Evolutionary conservation across 805 yeast genomes (phyloP).

Genomic region (Candida insectorum): DNA sequence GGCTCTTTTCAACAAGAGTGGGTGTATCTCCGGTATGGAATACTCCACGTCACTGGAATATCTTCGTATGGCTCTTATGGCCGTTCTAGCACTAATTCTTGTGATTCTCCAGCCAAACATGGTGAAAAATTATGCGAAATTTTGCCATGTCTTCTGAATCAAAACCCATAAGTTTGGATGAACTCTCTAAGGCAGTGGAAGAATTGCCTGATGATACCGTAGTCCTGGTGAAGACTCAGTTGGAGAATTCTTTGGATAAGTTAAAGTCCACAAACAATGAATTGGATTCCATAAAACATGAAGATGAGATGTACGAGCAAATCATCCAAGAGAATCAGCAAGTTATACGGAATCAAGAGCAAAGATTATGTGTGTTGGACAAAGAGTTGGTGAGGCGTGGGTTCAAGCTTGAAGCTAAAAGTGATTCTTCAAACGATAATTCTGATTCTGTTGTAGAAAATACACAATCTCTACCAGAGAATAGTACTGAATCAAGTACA

Average conservation of each 20-base stretch:
- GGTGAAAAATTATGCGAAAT: neutral
- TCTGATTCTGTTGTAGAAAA: neutral
- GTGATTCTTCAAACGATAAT: too few relatives aligned
- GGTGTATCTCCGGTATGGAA: slow-evolving; percentile 32
- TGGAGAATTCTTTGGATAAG: slow-evolving; percentile 41
- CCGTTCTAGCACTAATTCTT: too few relatives aligned
- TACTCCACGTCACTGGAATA: slow-evolving; percentile 1
- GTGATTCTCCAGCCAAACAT: neutral
- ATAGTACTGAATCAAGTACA: too few relatives aligned
- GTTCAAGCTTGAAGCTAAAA: slow-evolving; percentile 6
- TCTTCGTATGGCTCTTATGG: slow-evolving; percentile 3
- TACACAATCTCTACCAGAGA: neutral
- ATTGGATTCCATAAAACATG: slow-evolving; percentile 28
- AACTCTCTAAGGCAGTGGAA: slow-evolving; percentile 50
- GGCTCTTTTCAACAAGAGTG: slow-evolving; percentile 36
- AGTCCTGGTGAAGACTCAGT: slow-evolving; percentile 14
- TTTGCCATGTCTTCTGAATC: slow-evolving; percentile 19
- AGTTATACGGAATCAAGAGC: slow-evolving; percentile 51
- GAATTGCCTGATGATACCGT: slow-evolving; percentile 45
- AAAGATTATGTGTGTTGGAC: slow-evolving; percentile 43
- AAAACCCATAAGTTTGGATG: slow-evolving; percentile 28
- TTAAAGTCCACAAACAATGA: slow-evolving; percentile 50
- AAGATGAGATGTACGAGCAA: slow-evolving; percentile 53
- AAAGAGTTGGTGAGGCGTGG: slow-evolving; percentile 48
- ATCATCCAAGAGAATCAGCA: slow-evolving; percentile 53